phyloP scores from a whole-genome alignment of 192 early-diverging fungal species.

The Entomortierella beljakovae region DNA sequence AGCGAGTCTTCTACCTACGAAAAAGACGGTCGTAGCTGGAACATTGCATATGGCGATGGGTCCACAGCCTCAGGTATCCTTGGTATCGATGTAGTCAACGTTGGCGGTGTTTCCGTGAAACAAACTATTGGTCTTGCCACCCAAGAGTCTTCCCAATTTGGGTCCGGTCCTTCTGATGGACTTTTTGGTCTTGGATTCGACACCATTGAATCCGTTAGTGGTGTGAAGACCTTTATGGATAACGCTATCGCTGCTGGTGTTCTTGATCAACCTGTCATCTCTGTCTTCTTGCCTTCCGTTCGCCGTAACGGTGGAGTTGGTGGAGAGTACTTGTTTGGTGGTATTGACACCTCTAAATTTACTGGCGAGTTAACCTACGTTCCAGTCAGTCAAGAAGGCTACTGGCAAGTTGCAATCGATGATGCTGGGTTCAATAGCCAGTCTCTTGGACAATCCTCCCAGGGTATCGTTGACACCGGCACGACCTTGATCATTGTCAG shows the following conservation, averaged over 20 bases:
- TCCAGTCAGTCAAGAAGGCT: slow-evolving; percentile 61
- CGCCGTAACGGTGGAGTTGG: slow-evolving; percentile 54
- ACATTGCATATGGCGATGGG: slow-evolving; percentile 73
- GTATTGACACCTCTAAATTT: slow-evolving; percentile 58
- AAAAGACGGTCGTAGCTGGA: slow-evolving; percentile 67
- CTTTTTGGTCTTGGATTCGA: slow-evolving; percentile 74
- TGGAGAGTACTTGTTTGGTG: slow-evolving; percentile 68
- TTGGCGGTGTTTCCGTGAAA: slow-evolving; percentile 68
- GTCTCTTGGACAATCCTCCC: slow-evolving; percentile 29
- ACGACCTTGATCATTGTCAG: slow-evolving; percentile 71
- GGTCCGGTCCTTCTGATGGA: slow-evolving; percentile 68
- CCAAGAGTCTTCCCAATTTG: slow-evolving; percentile 62
- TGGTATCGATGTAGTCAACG: slow-evolving; percentile 62
- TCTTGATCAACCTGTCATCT: slow-evolving; percentile 67
- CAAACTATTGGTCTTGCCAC: slow-evolving; percentile 72
- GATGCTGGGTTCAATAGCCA: slow-evolving; percentile 50
- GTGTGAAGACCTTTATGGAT: neutral
- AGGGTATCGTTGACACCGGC: slow-evolving; percentile 72
- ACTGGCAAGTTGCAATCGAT: slow-evolving; percentile 69
- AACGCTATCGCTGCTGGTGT: slow-evolving; percentile 61
- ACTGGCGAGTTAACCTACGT: slow-evolving; percentile 63
- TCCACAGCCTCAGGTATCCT: slow-evolving; percentile 58
- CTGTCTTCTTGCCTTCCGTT: slow-evolving; percentile 67
- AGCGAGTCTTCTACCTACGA: slow-evolving; percentile 63
- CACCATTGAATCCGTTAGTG: slow-evolving; percentile 45